Conservation (phyloP, 192 early-diverging fungal species). For the Entomortierella lignicola region DNA sequence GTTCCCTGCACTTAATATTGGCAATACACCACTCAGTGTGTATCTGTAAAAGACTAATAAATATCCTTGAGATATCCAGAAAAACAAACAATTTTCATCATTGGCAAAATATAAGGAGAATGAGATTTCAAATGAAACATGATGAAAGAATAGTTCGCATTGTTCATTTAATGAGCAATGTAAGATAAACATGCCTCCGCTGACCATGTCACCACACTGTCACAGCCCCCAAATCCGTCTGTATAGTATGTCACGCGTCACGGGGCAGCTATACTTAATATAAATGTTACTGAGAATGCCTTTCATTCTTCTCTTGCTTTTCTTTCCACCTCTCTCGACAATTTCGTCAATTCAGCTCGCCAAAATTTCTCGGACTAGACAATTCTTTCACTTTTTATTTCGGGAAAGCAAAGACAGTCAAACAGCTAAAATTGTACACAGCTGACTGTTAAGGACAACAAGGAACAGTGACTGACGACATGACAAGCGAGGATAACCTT, state of each 20-base stretch:
- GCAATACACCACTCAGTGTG: constrained; percentile 12
- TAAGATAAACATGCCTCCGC: constrained; percentile 59
- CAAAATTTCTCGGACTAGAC: not conserved
- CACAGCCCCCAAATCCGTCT: constrained; percentile 27
- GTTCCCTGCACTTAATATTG: constrained; percentile 46
- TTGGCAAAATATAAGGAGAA: no score
- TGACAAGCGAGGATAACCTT: constrained; percentile 29
- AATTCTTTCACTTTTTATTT: not conserved
- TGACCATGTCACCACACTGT: constrained; percentile 60
- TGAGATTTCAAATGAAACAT: no score
- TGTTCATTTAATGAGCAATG: constrained; percentile 56
- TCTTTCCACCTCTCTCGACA: not conserved
- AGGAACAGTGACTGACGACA: not conserved
- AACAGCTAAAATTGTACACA: no score
- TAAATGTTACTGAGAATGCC: not conserved
- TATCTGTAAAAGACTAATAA: constrained; percentile 47
- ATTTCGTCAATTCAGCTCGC: not conserved
- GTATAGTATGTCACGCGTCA: constrained; percentile 13
- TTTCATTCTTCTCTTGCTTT: not conserved
- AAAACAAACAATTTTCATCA: no score
- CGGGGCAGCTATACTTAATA: not conserved
- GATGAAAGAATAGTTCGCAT: no score
- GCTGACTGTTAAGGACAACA: not conserved
- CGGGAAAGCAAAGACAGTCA: not conserved
- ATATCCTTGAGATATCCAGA: no score